phyloP scores from a whole-genome alignment of 208 protist genomes.

The Phytomonas sp. region DNA sequence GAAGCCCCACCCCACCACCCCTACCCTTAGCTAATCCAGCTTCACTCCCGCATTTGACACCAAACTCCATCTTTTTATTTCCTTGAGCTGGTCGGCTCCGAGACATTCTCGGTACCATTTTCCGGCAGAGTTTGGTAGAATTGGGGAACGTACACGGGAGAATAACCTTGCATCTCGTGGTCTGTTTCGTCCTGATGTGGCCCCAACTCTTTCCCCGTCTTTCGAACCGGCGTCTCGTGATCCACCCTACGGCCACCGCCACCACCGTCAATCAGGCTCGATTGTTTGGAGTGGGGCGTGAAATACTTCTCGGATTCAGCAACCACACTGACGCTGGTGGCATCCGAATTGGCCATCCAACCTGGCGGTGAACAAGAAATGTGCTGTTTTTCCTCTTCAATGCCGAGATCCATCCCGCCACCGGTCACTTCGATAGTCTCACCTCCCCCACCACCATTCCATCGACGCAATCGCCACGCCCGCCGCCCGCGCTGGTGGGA shows the following conservation, averaged over 20 bases:
- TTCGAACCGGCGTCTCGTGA: neutral
- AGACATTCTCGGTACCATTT: neutral
- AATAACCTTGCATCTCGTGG: neutral
- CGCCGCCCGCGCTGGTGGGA: too few relatives aligned
- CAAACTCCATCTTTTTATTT: neutral
- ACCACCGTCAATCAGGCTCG: neutral
- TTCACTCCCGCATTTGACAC: neutral
- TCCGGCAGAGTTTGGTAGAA: neutral
- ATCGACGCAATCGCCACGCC: neutral
- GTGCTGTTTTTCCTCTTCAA: neutral
- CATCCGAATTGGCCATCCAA: neutral
- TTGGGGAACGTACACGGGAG: neutral
- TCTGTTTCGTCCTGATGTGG: too few relatives aligned
- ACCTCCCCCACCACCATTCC: neutral
- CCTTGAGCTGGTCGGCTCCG: neutral
- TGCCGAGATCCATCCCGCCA: neutral
- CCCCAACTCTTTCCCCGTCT: too few relatives aligned
- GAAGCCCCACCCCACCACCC: neutral
- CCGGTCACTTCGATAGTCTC: neutral
- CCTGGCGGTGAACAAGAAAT: neutral
- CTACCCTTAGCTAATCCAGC: neutral
- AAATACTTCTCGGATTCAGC: neutral
- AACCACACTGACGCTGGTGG: neutral
- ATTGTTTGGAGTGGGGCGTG: neutral
- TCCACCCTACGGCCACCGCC: neutral